Percentiles rank a stretch among this genome's conserved stretches.
phyloP scores from a whole-genome alignment of 2,329 filamentous ascomycete species.

The Penicillium sp. region DNA sequence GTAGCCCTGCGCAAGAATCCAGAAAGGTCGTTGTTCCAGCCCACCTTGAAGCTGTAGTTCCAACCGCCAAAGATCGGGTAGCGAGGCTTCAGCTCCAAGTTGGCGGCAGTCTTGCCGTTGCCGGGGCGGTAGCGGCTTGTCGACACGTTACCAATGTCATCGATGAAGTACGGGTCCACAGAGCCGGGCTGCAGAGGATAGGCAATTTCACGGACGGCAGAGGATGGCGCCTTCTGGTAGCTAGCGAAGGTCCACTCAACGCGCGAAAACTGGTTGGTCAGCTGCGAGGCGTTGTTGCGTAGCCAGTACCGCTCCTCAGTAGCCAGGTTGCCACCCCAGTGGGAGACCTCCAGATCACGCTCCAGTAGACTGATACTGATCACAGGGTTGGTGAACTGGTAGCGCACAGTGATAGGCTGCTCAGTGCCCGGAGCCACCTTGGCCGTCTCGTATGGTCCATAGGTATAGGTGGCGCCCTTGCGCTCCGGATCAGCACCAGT shows the following conservation, averaged over 20 bases:
- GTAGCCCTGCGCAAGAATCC: slow-evolving; percentile 67
- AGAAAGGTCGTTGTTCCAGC: slow-evolving; percentile 87
- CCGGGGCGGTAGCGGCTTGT: slow-evolving; percentile 77
- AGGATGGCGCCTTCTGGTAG: slow-evolving; percentile 75
- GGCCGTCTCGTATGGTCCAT: slow-evolving; percentile 75
- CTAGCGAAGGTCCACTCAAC: slow-evolving; percentile 71
- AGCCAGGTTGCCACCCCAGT: slow-evolving; percentile 96
- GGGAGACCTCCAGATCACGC: slow-evolving; percentile 90
- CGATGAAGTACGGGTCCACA: slow-evolving; percentile 87
- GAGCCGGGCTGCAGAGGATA: slow-evolving; percentile 79
- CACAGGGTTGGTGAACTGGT: slow-evolving; percentile 93
- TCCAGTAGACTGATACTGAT: slow-evolving; percentile 77
- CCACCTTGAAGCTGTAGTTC: slow-evolving; percentile 96
- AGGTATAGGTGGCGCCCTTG: slow-evolving; percentile 81
- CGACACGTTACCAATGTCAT: slow-evolving; percentile 95
- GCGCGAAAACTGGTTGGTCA: slow-evolving; percentile 71
- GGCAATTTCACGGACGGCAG: slow-evolving; percentile 77
- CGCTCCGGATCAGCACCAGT: slow-evolving; percentile 71
- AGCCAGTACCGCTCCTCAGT: slow-evolving; percentile 93
- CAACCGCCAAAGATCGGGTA: slow-evolving; percentile 97
- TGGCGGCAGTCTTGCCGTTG: slow-evolving; percentile 52
- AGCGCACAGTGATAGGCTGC: slow-evolving; percentile 75
- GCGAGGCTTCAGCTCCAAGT: slow-evolving; percentile 84
- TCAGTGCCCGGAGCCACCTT: slow-evolving; percentile 73
- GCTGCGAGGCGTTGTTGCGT: slow-evolving; percentile 79